phyloP scores from a whole-genome alignment of 768 basidiomycete species.

The Xerocomellus amylosporus region DNA sequence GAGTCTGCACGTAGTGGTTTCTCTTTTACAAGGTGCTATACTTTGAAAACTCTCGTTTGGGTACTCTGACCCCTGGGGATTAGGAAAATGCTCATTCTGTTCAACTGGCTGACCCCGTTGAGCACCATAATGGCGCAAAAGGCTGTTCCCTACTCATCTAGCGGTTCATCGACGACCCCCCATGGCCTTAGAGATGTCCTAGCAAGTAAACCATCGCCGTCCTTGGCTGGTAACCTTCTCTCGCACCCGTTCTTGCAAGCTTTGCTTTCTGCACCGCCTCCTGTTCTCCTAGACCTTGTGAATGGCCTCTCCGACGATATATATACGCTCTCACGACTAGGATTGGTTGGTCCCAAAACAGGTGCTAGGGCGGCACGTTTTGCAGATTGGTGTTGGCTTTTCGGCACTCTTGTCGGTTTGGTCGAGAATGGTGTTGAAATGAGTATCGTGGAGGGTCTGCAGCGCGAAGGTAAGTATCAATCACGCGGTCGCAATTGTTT shows the following conservation, averaged over 20 bases:
- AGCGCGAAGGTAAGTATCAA: slow-evolving; percentile 52
- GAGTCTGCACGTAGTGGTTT: slow-evolving; percentile 54
- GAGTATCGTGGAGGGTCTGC: slow-evolving; percentile 60
- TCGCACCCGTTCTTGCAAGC: slow-evolving; percentile 68
- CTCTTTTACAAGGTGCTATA: slow-evolving; percentile 67
- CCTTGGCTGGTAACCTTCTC: slow-evolving; percentile 23
- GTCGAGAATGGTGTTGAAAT: slow-evolving; percentile 84
- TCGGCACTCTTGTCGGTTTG: slow-evolving; percentile 72
- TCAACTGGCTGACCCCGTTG: slow-evolving; percentile 82
- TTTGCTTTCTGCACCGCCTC: slow-evolving; percentile 76
- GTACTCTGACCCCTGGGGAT: slow-evolving; percentile 1
- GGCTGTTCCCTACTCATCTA: slow-evolving; percentile 55
- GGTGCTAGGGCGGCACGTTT: slow-evolving; percentile 72
- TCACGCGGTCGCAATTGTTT: neutral
- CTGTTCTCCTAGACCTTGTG: slow-evolving; percentile 74
- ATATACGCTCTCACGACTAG: slow-evolving; percentile 70
- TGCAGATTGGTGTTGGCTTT: slow-evolving; percentile 86
- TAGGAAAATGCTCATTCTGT: slow-evolving; percentile 78
- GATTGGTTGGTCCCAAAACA: slow-evolving; percentile 59
- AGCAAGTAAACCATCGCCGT: neutral
- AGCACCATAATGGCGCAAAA: slow-evolving; percentile 71
- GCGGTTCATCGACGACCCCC: slow-evolving; percentile 22
- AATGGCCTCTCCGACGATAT: slow-evolving; percentile 76
- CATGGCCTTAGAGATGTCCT: slow-evolving; percentile 21
- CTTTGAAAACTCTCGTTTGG: slow-evolving; percentile 6